A percentile compares a stretch with the other conserved stretches of the same genome.
phyloP scores from a whole-genome alignment of 2,329 filamentous ascomycete genomes.

The Plectosphaerella sp. region DNA sequence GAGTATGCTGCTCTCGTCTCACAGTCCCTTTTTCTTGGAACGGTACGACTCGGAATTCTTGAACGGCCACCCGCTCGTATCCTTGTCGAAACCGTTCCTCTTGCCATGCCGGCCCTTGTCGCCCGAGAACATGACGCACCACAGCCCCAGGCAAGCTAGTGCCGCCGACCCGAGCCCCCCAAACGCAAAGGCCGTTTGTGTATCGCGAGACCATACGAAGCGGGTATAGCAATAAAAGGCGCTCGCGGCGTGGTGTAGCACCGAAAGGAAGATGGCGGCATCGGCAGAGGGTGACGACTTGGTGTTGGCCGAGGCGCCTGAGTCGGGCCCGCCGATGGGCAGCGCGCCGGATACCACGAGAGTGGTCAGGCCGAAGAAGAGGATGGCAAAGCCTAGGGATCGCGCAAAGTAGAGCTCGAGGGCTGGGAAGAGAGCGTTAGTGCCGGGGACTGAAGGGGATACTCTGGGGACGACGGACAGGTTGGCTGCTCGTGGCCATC shows the following conservation, averaged over 20 bases:
- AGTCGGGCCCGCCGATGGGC: conserved; percentile 52
- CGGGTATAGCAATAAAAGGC: conserved; percentile 67
- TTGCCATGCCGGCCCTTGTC: conserved; percentile 30
- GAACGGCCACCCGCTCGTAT: conserved; percentile 33
- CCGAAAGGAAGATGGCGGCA: conserved; percentile 62
- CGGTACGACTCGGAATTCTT: conserved; percentile 30
- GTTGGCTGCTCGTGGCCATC: conserved; percentile 23
- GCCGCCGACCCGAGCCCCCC: conserved; percentile 52
- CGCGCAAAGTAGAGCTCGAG: conserved; percentile 73
- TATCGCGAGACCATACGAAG: conserved; percentile 44
- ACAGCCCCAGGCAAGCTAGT: conserved; percentile 51
- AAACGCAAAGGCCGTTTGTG: conserved; percentile 54
- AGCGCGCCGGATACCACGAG: conserved; percentile 67
- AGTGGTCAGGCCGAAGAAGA: conserved; percentile 59
- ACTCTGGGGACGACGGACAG: conserved; percentile 13
- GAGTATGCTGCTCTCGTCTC: conserved; percentile 1
- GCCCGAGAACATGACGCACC: conserved; percentile 30
- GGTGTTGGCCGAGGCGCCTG: conserved; percentile 24
- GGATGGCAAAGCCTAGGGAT: conserved; percentile 61
- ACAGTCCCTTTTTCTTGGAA: conserved; percentile 31
- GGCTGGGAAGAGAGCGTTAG: conserved; percentile 27
- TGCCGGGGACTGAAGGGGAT: background rate
- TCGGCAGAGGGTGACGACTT: conserved; percentile 58
- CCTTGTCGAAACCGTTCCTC: conserved; percentile 31
- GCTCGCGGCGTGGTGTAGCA: conserved; percentile 57